A percentile compares a stretch with the other conserved stretches of the same genome.
phyloP scores from a whole-genome alignment of 1,284 basidiomycete species.

The Cutaneotrichosporon sp. region DNA sequence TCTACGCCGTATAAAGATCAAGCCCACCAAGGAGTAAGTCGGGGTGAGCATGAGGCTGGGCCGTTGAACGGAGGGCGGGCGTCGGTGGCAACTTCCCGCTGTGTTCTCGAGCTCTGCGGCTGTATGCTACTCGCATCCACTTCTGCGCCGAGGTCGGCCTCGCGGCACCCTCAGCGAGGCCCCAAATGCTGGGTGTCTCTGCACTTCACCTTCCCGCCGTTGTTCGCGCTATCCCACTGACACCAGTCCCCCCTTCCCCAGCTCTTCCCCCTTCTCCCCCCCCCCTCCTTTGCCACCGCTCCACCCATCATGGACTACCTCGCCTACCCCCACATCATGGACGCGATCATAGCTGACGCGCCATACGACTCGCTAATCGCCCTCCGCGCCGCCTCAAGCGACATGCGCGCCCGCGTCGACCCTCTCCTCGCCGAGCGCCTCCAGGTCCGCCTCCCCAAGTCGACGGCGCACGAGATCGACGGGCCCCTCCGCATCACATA shows the following conservation, averaged over 20 bases:
- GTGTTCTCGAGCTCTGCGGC: no score
- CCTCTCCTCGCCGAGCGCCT: not conserved
- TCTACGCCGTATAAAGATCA: no score
- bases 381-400: not conserved
- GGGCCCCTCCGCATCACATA: not conserved
- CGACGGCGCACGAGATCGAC: not conserved
- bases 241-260: not conserved
- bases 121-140: no score
- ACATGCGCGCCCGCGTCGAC: not conserved
- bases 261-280: not conserved
- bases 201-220: no score
- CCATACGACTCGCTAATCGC: not conserved
- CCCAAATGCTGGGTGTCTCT: no score
- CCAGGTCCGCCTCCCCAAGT: not conserved
- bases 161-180: no score
- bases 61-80: no score
- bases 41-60: no score
- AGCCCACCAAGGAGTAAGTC: no score
- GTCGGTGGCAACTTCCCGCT: no score
- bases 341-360: not conserved
- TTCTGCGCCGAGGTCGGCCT: no score
- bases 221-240: no score
- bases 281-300: not conserved
- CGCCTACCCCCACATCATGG: constrained; percentile 5
- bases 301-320: constrained; percentile 1